Evolutionary conservation across 768 basidiomycete species (phyloP).

Genomic region (Boletus sp.): DNA sequence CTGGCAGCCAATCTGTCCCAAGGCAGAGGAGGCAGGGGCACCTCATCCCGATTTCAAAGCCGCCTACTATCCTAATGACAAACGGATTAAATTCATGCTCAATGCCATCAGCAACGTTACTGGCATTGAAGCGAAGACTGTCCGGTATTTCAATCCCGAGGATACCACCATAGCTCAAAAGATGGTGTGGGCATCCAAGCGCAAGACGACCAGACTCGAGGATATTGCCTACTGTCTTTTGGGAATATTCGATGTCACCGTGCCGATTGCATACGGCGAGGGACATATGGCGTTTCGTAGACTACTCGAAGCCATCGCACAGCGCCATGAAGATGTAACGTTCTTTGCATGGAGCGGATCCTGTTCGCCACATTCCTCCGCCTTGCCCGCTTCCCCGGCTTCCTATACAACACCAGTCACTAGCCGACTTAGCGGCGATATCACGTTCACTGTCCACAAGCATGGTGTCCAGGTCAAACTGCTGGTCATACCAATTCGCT

Average conservation of each 20-base stretch:
- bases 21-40: background rate
- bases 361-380: background rate
- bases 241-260: background rate
- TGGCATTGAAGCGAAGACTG: too few relatives aligned
- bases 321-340: background rate
- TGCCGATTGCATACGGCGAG: background rate
- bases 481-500: background rate
- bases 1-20: background rate
- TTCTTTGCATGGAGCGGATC: background rate
- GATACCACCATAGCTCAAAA: too few relatives aligned
- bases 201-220: background rate
- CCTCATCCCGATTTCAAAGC: too few relatives aligned
- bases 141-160: too few relatives aligned
- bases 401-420: background rate
- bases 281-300: background rate
- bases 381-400: background rate
- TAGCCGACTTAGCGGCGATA: background rate
- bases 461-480: background rate
- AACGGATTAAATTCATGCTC: too few relatives aligned
- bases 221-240: background rate
- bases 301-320: background rate
- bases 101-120: too few relatives aligned
- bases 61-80: too few relatives aligned
- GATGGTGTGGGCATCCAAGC: too few relatives aligned
- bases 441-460: background rate